Conservation (phyloP, 1,284 basidiomycete genomes). For the Termitomyces sp. region DNA sequence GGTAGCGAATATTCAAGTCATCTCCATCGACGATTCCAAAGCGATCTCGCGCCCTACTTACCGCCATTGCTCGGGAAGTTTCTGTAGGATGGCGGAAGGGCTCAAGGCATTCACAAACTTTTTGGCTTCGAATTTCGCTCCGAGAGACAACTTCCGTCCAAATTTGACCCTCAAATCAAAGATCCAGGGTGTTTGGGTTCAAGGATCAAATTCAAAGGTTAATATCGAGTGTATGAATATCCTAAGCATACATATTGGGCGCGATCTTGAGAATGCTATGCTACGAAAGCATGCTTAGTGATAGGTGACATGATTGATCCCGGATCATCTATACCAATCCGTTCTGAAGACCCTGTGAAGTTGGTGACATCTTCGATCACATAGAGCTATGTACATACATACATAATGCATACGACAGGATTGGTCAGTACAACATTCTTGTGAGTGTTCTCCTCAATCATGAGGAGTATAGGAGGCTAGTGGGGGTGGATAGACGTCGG, state of each 20-base stretch:
- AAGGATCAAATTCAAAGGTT: background rate
- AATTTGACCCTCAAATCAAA: background rate
- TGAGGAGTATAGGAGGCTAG: background rate
- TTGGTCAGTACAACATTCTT: background rate
- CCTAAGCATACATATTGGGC: background rate
- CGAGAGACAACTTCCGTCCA: background rate
- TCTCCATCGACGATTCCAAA: constrained; percentile 5
- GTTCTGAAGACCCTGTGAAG: background rate
- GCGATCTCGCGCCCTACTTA: constrained; percentile 5
- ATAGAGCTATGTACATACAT: background rate
- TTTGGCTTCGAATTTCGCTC: constrained; percentile 1
- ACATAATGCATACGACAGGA: background rate
- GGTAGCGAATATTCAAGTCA: constrained; percentile 2
- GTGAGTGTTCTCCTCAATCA: background rate
- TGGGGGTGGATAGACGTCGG: background rate
- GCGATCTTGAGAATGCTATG: background rate
- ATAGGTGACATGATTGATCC: constrained; percentile 1
- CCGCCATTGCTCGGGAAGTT: constrained; percentile 7
- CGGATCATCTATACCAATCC: background rate
- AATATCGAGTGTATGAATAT: background rate
- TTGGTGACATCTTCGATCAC: background rate
- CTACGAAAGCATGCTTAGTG: background rate
- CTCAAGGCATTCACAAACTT: background rate
- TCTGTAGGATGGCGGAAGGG: background rate
- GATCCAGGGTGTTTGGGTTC: background rate